phyloP scores from a whole-genome alignment of 2,329 filamentous ascomycete species.

The Raffaelea deltoideospora region DNA sequence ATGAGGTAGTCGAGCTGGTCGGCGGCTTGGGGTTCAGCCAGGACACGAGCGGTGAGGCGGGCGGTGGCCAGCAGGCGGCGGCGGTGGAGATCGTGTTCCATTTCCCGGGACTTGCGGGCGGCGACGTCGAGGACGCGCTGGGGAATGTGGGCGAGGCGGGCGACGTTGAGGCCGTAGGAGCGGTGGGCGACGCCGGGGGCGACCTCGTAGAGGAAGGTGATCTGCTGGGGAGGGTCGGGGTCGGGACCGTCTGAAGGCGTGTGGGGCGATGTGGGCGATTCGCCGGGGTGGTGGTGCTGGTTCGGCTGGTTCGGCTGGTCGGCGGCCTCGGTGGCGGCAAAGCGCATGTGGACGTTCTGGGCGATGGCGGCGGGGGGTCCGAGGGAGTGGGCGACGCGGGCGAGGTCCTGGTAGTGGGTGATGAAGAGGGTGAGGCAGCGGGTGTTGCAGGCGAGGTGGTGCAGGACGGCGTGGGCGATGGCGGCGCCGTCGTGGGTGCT shows the following conservation, averaged over 20 bases:
- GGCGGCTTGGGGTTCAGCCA: slow-evolving; percentile 15
- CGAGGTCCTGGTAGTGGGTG: slow-evolving; percentile 88
- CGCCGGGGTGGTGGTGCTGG: too few relatives aligned
- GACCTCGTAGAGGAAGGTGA: slow-evolving; percentile 92
- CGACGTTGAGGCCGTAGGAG: slow-evolving; percentile 90
- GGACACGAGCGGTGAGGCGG: slow-evolving; percentile 25
- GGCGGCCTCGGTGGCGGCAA: slow-evolving; percentile 28
- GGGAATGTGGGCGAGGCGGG: slow-evolving; percentile 69
- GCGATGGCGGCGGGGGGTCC: slow-evolving; percentile 35
- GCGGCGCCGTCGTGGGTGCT: slow-evolving; percentile 92
- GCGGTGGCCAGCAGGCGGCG: slow-evolving; percentile 41
- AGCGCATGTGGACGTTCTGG: slow-evolving; percentile 89
- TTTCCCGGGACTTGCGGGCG: slow-evolving; percentile 58
- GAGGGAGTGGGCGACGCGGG: slow-evolving; percentile 54
- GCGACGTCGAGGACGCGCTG: slow-evolving; percentile 64
- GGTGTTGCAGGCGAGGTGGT: slow-evolving; percentile 63
- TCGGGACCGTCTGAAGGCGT: too few relatives aligned
- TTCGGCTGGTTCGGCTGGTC: too few relatives aligned
- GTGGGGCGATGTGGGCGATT: slow-evolving; percentile 9
- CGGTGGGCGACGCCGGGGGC: slow-evolving; percentile 83
- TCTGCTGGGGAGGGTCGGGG: slow-evolving; percentile 28
- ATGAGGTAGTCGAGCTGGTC: slow-evolving; percentile 38
- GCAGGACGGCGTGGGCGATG: slow-evolving; percentile 82
- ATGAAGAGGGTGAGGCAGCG: slow-evolving; percentile 83
- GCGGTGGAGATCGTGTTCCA: slow-evolving; percentile 58